phyloP scores from a whole-genome alignment of 495 filamentous ascomycete genomes.

The Aspergillus panamensis region DNA sequence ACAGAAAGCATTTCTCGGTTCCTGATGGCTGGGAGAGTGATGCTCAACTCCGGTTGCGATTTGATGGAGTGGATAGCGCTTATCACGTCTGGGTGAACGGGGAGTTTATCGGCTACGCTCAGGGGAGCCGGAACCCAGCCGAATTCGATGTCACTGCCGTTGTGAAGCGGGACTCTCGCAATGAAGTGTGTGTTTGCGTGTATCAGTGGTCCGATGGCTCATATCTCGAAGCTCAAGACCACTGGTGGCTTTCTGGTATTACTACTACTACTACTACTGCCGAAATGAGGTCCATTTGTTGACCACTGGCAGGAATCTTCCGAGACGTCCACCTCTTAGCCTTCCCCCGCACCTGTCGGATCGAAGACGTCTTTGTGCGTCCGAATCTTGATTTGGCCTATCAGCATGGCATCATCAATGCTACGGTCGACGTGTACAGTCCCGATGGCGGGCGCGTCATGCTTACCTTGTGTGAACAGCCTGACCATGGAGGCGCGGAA shows the following conservation, averaged over 20 bases:
- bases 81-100: constrained; percentile 22
- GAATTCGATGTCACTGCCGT: constrained; percentile 30
- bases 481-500: background rate
- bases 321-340: constrained; percentile 6
- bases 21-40: constrained; percentile 26
- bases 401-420: background rate
- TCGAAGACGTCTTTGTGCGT: background rate
- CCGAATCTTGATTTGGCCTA: background rate
- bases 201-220: constrained; percentile 19
- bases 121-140: constrained; percentile 14
- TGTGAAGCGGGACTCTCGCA: constrained; percentile 33
- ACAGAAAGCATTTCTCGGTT: constrained; percentile 48
- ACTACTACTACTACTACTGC: background rate
- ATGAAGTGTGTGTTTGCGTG: constrained; percentile 7
- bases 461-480: background rate
- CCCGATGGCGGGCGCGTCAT: background rate
- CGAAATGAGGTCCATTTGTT: background rate
- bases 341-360: background rate
- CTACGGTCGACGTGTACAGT: background rate
- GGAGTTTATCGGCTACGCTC: constrained; percentile 14
- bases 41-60: constrained; percentile 16
- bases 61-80: constrained; percentile 21
- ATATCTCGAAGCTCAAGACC: constrained; percentile 18
- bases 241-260: constrained; percentile 14
- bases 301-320: constrained; percentile 3